Conservation (phyloP, 345 rosid genomes). For the Boechera divaricarpa region DNA sequence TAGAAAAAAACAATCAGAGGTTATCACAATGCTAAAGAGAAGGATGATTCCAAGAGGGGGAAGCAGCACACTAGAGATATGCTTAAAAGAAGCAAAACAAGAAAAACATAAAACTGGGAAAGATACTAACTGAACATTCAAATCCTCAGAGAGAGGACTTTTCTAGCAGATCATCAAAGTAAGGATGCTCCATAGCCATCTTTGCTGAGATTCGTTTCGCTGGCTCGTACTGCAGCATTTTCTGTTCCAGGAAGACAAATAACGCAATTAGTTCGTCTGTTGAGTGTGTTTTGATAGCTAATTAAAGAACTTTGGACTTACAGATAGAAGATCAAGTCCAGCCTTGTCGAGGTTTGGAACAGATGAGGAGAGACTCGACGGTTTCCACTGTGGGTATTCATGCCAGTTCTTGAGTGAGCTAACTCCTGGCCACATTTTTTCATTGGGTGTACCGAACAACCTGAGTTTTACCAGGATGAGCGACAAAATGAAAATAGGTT, state of each 20-base stretch:
- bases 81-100: slow-evolving; percentile 62
- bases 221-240: slow-evolving; percentile 93
- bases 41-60: neutral
- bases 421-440: slow-evolving; percentile 92
- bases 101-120: neutral
- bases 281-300: slow-evolving; percentile 4
- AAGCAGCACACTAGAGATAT: slow-evolving; percentile 46
- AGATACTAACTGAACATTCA: neutral
- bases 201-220: slow-evolving; percentile 86
- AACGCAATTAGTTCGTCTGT: slow-evolving; percentile 11
- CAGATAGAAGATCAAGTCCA: slow-evolving; percentile 79
- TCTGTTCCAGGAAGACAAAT: slow-evolving; percentile 52
- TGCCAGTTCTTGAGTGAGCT: slow-evolving; percentile 92
- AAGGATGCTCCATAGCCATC: slow-evolving; percentile 96
- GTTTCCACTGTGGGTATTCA: slow-evolving; percentile 94
- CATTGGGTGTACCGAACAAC: slow-evolving; percentile 93
- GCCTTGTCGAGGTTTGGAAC: slow-evolving; percentile 70
- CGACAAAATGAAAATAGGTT: neutral
- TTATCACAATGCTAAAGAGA: neutral
- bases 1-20: slow-evolving; percentile 12
- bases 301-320: slow-evolving; percentile 44
- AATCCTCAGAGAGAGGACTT: slow-evolving; percentile 58
- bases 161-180: slow-evolving; percentile 68
- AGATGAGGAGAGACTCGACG: slow-evolving; percentile 63
- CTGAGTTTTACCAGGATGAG: slow-evolving; percentile 44